Evolutionary conservation across 2,329 filamentous ascomycete genomes (phyloP), one percentile per base, ranked within the genome.

Genomic region (Chaetothyriales sp.): DNA sequence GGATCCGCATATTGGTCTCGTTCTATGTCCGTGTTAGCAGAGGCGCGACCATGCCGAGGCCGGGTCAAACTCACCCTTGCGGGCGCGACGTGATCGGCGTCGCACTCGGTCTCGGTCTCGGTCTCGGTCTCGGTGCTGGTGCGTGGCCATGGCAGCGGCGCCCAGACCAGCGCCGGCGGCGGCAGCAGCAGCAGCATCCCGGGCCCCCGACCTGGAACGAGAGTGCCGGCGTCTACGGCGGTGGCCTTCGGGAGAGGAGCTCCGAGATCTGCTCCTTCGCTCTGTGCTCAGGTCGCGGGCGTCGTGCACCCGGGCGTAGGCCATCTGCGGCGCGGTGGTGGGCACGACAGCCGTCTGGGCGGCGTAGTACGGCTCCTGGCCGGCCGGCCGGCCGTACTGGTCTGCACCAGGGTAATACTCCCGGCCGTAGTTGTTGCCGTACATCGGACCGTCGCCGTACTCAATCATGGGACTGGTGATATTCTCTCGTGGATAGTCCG

Each of bases 381-480:
- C 68, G 22, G 61, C 54, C 1, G 70, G 67, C 20, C 69, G 67
- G 20, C 71, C 68, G 55, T 73, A 71, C 55, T 72, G 70, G 54
- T 72, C 67, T 51, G 67, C 69, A 22, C 67, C 59, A 2, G 33
- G 33, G 54, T 72, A 70, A 56, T 73, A 72, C 55, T 73, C 68
- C 49, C 68, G 69, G 22, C 68, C 61, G 20, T 67, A 70, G 47
- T 72, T 71, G 60, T 77, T 77, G 60, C 76, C 74, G 59, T 78
- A 74, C 51, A 83, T 77, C 6, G 79, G 80, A 62, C 78, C 76
- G 62, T 75, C 73, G 57, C 80, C 80, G 64, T 83, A 83, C 64
- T 81, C 79, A 67, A 83, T 80, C 65, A 82, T 66, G 61, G 74
- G 69, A 67, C 69, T 71, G 56, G 68, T 65, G 61, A 73, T 68